Conservation (phyloP, 805 yeast species). For the Metschnikowia drakensbergensis region DNA sequence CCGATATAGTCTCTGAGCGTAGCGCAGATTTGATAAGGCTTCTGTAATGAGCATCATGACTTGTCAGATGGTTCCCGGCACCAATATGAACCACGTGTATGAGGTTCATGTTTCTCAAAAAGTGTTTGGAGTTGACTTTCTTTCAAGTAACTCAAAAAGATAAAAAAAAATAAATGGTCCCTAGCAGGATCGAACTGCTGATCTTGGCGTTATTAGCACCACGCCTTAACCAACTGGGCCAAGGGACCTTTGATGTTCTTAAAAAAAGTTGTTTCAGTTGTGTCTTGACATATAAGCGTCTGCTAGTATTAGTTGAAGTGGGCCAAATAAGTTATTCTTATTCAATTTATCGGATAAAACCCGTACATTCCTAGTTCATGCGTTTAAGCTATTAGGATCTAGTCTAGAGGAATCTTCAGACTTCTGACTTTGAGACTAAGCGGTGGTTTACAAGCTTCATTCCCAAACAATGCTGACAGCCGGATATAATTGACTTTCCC, state of each 20-base stretch:
- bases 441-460: no score
- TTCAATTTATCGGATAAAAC: no score
- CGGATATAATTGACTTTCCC: background rate
- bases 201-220: conserved; percentile 59
- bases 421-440: no score
- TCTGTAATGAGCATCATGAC: conserved; percentile 21
- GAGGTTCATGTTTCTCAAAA: background rate
- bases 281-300: no score
- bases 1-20: conserved; percentile 6
- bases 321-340: no score
- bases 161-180: conserved; percentile 49
- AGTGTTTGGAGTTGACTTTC: conserved; percentile 33
- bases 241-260: conserved; percentile 35
- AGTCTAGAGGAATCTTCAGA: no score
- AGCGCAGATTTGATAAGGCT: conserved; percentile 28
- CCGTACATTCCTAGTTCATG: no score
- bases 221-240: conserved; percentile 55
- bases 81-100: conserved; percentile 43
- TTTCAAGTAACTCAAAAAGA: background rate
- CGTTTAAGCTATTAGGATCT: no score
- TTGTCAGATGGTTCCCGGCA: conserved; percentile 44
- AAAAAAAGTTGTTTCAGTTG: no score
- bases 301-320: no score
- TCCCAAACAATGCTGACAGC: no score
- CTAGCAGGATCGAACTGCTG: conserved; percentile 89